Base-by-base conservation (phyloP, 2,329 filamentous ascomycete species). In the Aspergillus sp. region DNA sequence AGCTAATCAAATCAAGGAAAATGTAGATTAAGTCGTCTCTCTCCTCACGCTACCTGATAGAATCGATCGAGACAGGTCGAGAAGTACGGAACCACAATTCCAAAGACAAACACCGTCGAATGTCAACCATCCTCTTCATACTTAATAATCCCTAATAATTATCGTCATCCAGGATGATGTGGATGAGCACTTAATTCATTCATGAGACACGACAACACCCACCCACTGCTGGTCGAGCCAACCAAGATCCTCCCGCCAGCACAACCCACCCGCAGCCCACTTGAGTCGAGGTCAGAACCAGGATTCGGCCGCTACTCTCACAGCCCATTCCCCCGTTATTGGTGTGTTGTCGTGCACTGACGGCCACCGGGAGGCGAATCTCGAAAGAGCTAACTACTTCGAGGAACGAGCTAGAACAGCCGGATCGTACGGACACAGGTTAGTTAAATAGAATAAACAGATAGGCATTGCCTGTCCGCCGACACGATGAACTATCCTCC, bases 191-290 rank as follows among this genome's bases (percentile, higher is more conserved):
- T n/a, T 17, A 42, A 19, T 17, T 20, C 40, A 10, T 50, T 54
- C 44, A 53, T 60, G 55, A 61, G 57, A 59, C 59, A 61, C 58
- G 53, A 60, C 57, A 51, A 41, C 50, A 47, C 51, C 52, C 53
- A 47, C 51, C 53, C 24, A 40, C 32, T 20, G 16, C 16, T 36
- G 42, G 24, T 50, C 20, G 36, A 53, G 47, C 54, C 56, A 59
- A 58, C 56, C 54, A 58, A 57, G 52, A 57, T 55, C 54, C 45
- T 57, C 56, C 57, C 55, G 57, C 53, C 52, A 50, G 41, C 44
- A 3, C 50, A 54, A 51, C 49, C 54, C 51, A 52, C 56, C 24
- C 32, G 13, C 41, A 54, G 45, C 47, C 58, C 58, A 60, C 57
- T 49, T 51, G 35, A 7, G 53, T 60, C 55, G 50, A 60, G 56